These are phyloP conservation scores for Suillus spraguei DNA, from an alignment of 768 basidiomycete species.

Conservation along the genomic window DNA sequence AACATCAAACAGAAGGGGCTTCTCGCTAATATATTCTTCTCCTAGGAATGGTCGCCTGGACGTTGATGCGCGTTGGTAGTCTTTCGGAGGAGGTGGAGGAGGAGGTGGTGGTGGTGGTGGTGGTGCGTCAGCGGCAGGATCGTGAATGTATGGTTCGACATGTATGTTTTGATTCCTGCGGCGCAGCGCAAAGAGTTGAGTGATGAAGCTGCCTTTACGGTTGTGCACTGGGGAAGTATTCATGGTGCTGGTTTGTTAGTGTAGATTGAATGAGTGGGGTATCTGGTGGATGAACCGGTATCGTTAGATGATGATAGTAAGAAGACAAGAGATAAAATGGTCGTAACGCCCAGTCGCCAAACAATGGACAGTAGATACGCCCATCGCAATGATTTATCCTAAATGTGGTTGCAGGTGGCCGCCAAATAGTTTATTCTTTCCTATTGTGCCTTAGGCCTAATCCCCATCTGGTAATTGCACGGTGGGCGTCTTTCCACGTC, in stretches of 20 bases:
- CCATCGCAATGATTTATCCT: slow-evolving; percentile 6
- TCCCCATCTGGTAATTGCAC: slow-evolving; percentile 7
- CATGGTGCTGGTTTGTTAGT: slow-evolving; percentile 11
- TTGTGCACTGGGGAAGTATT: slow-evolving; percentile 9
- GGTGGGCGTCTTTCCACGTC: neutral
- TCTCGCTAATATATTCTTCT: slow-evolving; percentile 15
- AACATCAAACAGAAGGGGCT: slow-evolving; percentile 6
- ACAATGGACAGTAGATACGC: slow-evolving; percentile 14
- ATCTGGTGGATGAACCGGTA: slow-evolving; percentile 1
- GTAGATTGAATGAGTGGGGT: slow-evolving; percentile 10
- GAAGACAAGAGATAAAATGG: slow-evolving; percentile 12
- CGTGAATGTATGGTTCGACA: slow-evolving; percentile 15
- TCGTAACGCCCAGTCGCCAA: slow-evolving; percentile 9
- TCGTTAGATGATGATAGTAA: slow-evolving; percentile 15
- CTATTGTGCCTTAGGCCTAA: slow-evolving; percentile 16
- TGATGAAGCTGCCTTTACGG: slow-evolving; percentile 18
- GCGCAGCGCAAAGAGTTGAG: slow-evolving; percentile 15
- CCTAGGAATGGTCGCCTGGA: slow-evolving; percentile 25
- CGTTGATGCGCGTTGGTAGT: slow-evolving; percentile 8
- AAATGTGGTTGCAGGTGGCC: slow-evolving; percentile 4
- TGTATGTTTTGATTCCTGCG: slow-evolving; percentile 9
- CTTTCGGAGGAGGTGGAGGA: slow-evolving; percentile 28
- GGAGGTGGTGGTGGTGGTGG: slow-evolving; percentile 19
- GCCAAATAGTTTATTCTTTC: neutral
- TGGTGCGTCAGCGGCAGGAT: slow-evolving; percentile 8